Percentiles rank a stretch among this genome's conserved stretches.
Evolutionary conservation across 164 flowering plant genomes (phyloP).

Genomic region (Magnolia sinica): DNA sequence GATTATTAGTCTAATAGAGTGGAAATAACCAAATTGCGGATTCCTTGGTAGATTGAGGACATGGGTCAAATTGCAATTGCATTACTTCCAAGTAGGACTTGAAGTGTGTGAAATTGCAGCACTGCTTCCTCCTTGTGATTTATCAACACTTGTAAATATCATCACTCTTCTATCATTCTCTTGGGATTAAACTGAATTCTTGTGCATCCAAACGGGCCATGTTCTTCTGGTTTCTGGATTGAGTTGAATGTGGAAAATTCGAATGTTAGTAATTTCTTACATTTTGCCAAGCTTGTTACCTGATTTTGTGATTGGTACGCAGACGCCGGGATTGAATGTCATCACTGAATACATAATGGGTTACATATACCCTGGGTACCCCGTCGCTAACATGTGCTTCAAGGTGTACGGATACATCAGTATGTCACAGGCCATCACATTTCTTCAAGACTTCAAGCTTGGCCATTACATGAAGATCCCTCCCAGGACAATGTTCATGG

Average conservation of each 20-base stretch:
- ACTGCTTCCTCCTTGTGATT: no score
- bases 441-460: constrained; percentile 93
- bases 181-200: background rate
- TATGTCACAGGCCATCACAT: constrained; percentile 75
- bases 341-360: constrained; percentile 86
- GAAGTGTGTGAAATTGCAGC: no score
- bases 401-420: constrained; percentile 91
- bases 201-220: background rate
- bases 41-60: no score
- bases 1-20: no score
- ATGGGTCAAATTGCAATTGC: no score
- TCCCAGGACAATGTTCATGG: constrained; percentile 91
- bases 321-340: constrained; percentile 77
- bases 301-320: background rate
- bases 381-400: constrained; percentile 92
- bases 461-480: constrained; percentile 99
- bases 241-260: background rate
- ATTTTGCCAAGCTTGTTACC: background rate
- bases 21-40: no score
- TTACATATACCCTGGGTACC: constrained; percentile 73
- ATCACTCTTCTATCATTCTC: background rate
- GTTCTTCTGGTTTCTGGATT: background rate
- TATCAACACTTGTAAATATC: background rate
- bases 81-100: no score
- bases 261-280: background rate